phyloP scores from a whole-genome alignment of 2,329 filamentous ascomycete species.

The Ilyonectria robusta region DNA sequence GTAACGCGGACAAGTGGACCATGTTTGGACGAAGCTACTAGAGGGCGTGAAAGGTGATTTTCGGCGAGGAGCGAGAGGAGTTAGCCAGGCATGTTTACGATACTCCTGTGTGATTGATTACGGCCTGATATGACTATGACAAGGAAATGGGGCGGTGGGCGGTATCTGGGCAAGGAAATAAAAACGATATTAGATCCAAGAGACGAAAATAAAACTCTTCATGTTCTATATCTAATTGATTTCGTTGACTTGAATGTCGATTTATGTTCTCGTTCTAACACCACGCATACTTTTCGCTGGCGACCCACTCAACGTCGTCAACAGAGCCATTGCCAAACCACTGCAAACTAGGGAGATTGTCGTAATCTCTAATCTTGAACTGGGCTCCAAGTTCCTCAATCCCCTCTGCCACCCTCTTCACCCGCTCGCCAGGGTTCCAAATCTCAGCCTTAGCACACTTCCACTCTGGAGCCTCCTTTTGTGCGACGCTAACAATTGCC shows the following conservation, averaged over 20 bases:
- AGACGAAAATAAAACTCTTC: conserved; percentile 33
- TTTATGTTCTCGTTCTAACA: conserved; percentile 63
- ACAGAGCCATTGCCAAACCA: conserved; percentile 74
- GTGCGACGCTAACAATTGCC: conserved; percentile 76
- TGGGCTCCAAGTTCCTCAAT: conserved; percentile 63
- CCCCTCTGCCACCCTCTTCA: conserved; percentile 62
- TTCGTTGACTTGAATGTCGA: not conserved
- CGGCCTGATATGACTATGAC: conserved; percentile 47
- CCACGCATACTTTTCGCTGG: conserved; percentile 85
- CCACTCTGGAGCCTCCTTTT: conserved; percentile 80
- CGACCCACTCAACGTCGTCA: conserved; percentile 77
- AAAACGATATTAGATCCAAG: conserved; percentile 43
- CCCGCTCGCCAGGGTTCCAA: conserved; percentile 82
- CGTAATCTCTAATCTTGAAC: conserved; percentile 69
- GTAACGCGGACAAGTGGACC: conserved; percentile 86
- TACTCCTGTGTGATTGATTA: conserved; percentile 50
- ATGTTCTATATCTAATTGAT: conserved; percentile 29
- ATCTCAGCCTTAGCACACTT: conserved; percentile 78
- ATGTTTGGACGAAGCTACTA: conserved; percentile 89
- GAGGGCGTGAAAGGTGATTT: conserved; percentile 37
- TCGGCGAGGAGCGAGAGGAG: conserved; percentile 45
- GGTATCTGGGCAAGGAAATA: conserved; percentile 36
- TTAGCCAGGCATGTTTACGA: conserved; percentile 49
- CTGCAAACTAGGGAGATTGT: conserved; percentile 79
- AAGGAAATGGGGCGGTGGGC: conserved; percentile 36